Percentiles rank a stretch among this genome's conserved stretches.
These are phyloP conservation scores for Leucaena leucocephala DNA, from an alignment of 306 rosid species.

Conservation along the genomic window DNA sequence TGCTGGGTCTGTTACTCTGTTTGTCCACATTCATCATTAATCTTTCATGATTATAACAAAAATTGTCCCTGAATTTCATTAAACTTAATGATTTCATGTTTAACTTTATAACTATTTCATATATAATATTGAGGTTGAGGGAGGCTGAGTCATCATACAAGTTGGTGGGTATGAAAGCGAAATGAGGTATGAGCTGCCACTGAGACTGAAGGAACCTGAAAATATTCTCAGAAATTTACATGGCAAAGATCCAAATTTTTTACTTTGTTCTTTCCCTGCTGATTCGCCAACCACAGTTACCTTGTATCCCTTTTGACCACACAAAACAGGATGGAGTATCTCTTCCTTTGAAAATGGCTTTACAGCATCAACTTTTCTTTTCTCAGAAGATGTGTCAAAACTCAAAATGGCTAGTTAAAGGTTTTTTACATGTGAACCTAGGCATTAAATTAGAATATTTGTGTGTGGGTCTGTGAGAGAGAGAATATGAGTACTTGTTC, in stretches of 20 bases:
- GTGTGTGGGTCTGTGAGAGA: not conserved
- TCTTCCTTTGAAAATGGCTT: conserved; percentile 42
- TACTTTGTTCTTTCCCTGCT: conserved; percentile 27
- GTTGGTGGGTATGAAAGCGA: conserved; percentile 30
- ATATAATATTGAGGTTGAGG: not conserved
- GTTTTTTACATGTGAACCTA: not conserved
- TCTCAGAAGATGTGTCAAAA: conserved; percentile 26
- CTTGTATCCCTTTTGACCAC: conserved; percentile 35
- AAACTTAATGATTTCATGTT: not conserved
- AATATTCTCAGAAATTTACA: conserved; percentile 39
- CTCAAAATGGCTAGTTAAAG: not conserved
- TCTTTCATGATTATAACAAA: not conserved
- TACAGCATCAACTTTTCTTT: conserved; percentile 11
- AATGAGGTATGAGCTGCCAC: conserved; percentile 28
- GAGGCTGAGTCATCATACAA: conserved; percentile 37
- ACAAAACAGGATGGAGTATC: conserved; percentile 24
- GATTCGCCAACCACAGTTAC: conserved; percentile 32
- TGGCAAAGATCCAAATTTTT: conserved; percentile 29
- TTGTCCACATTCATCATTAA: conserved; percentile 12
- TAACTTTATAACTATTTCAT: not conserved
- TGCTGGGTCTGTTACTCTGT: conserved; percentile 25
- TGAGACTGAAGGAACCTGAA: conserved; percentile 10
- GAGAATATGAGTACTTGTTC: conserved; percentile 5
- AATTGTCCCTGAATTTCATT: conserved; percentile 7
- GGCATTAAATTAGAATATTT: not conserved